These are phyloP conservation scores for Oldenlandia corymbosa DNA, from an alignment of 257 asterid genomes.

Conservation along the genomic window DNA sequence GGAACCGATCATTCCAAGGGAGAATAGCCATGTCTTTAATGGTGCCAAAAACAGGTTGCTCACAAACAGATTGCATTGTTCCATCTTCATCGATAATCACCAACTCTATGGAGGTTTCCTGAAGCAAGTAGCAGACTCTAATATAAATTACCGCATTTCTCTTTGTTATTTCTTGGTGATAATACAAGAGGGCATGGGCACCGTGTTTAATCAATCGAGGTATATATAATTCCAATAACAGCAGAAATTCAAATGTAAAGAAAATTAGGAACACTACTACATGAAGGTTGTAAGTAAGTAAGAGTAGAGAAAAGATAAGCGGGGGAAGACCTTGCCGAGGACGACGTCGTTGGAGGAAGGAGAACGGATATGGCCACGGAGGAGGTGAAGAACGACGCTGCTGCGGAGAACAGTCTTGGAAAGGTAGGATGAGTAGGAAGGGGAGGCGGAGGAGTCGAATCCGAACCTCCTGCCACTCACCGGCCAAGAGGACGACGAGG, in stretches of 20 bases:
- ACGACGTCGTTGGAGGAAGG: slow-evolving; percentile 66
- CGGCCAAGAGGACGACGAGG: slow-evolving; percentile 15
- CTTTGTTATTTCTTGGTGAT: too few relatives aligned
- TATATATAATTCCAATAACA: neutral
- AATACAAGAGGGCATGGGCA: neutral
- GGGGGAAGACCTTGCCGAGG: slow-evolving; percentile 64
- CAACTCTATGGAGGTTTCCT: slow-evolving; percentile 92
- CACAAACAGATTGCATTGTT: slow-evolving; percentile 67
- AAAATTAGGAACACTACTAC: neutral
- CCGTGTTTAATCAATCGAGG: neutral
- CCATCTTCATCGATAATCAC: slow-evolving; percentile 80
- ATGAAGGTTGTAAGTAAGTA: neutral
- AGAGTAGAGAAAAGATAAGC: neutral
- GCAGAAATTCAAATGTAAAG: neutral
- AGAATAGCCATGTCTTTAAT: slow-evolving; percentile 82
- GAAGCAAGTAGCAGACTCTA: slow-evolving; percentile 25
- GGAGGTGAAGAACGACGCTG: slow-evolving; percentile 79
- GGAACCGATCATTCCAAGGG: slow-evolving; percentile 68
- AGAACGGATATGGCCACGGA: slow-evolving; percentile 80
- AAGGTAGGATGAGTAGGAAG: slow-evolving; percentile 45
- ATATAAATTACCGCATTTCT: slow-evolving; percentile 5
- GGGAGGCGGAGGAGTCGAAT: slow-evolving; percentile 26
- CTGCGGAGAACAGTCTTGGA: slow-evolving; percentile 85
- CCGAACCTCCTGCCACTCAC: slow-evolving; percentile 29
- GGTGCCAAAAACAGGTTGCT: slow-evolving; percentile 90